Evolutionary conservation across 805 yeast genomes (phyloP), one percentile per base, ranked within the genome.

Genomic region (Diddensiella transvaalensis): DNA sequence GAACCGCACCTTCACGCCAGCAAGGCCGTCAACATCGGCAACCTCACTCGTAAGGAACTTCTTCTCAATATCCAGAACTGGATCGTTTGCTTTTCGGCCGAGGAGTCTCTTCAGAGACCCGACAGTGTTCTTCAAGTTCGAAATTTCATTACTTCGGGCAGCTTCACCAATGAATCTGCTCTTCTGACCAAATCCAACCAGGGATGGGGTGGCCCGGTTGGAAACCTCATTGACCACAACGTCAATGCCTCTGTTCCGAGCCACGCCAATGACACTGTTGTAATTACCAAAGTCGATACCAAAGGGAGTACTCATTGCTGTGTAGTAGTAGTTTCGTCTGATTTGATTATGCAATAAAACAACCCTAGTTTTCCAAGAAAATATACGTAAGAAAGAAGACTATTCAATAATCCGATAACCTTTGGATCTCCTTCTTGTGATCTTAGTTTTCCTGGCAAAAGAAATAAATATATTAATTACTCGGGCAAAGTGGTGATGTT

Each of bases 241-340:
- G 71, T 93, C 99, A 67, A 93, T 93, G 67, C 98, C 98, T 77
- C 98, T 84, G 82, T 91, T 93, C 70, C 91, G 85, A 55, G 99
- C 99, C 67, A 95, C 73, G 48, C 73, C 98, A 67, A 91, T 79
- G 60, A 91, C 97, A 56, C 96, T 82, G 78, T 80, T 86, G 77
- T 80, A 78, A 76, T 89, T 89, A 75, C 99, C 99, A 68, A 93
- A 85, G 81, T 93, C 99, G 72, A 93, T 83, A 77, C 99, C 99
- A 66, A 90, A 86, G 73, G 96, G 96, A 67, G 84, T 79, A 72
- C 95, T 86, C 96, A 88, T 89, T n/a, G n/a, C n/a, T n/a, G 37
- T 49, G n/a, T n/a, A n/a, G n/a, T n/a, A n/a, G n/a, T n/a, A n/a
- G n/a, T n/a, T n/a, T n/a, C n/a, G n/a, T n/a, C n/a, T n/a, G n/a